These are phyloP conservation scores for Cyclospora cayetanensis DNA, from an alignment of 169 alveolate species.

Conservation along the genomic window DNA sequence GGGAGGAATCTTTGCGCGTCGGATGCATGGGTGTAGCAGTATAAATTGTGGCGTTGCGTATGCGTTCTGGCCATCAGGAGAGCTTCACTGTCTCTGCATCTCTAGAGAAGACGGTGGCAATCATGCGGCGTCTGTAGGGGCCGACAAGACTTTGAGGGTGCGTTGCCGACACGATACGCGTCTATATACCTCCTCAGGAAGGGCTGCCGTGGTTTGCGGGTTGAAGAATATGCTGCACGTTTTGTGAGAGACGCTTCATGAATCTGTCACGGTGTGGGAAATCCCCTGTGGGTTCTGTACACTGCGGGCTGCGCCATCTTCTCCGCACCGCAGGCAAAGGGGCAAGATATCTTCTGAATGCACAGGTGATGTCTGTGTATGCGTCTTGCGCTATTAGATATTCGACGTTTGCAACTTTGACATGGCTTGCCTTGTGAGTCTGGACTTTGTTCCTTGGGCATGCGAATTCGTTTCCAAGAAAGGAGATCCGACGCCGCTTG, in stretches of 20 bases:
- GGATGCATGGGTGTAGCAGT: neutral
- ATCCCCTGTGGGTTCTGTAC: too few relatives aligned
- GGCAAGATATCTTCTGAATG: too few relatives aligned
- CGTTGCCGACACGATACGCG: too few relatives aligned
- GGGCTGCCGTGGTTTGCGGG: too few relatives aligned
- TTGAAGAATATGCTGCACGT: too few relatives aligned
- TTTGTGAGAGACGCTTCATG: too few relatives aligned
- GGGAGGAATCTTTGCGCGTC: too few relatives aligned
- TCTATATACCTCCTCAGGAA: too few relatives aligned
- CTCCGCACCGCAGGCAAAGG: too few relatives aligned
- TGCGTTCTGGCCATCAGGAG: constrained; percentile 29
- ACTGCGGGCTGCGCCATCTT: too few relatives aligned
- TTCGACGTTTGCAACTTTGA: constrained; percentile 72
- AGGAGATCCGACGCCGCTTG: constrained; percentile 73
- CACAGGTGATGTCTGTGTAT: too few relatives aligned
- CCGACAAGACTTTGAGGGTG: constrained; percentile 85
- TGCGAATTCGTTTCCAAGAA: constrained; percentile 79
- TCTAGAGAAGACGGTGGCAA: constrained; percentile 82
- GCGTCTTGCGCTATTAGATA: neutral
- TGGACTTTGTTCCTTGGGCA: constrained; percentile 79
- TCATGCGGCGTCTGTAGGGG: constrained; percentile 83
- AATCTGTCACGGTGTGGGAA: too few relatives aligned
- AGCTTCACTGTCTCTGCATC: constrained; percentile 71
- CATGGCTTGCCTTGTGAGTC: constrained; percentile 76
- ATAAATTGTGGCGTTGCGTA: neutral